These are phyloP conservation scores for Anethum foeniculum DNA, from an alignment of 140 eudicot species.

Conservation along the genomic window DNA sequence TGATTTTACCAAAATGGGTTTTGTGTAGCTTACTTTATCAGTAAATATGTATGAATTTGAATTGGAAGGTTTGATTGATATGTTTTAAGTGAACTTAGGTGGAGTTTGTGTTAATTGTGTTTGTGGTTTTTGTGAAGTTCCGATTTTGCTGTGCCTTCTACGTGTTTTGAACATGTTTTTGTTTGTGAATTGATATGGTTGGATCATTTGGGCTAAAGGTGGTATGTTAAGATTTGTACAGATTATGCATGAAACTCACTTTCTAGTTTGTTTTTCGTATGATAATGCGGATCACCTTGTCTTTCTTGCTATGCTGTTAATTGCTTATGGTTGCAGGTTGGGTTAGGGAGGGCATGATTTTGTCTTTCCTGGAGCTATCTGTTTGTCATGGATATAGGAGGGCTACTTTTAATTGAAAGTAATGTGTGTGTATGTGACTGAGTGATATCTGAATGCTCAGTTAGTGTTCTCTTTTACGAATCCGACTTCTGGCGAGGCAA, in stretches of 20 bases:
- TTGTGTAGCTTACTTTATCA: neutral
- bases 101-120: neutral
- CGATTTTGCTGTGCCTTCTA: neutral
- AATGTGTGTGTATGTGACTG: neutral
- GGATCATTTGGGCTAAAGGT: neutral
- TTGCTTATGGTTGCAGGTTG: neutral
- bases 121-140: neutral
- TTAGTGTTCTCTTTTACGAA: neutral
- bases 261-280: neutral
- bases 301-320: neutral
- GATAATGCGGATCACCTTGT: neutral
- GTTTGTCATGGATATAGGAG: neutral
- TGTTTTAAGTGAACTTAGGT: neutral
- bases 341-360: neutral
- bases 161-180: neutral
- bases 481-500: neutral
- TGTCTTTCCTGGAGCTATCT: neutral
- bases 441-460: neutral
- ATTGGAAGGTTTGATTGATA: neutral
- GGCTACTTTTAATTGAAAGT: neutral
- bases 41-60: neutral
- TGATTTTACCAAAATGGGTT: neutral
- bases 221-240: neutral
- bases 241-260: neutral
- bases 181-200: neutral